Evolutionary conservation across 768 basidiomycete species (phyloP).

Genomic region (Naganishia randhawae): DNA sequence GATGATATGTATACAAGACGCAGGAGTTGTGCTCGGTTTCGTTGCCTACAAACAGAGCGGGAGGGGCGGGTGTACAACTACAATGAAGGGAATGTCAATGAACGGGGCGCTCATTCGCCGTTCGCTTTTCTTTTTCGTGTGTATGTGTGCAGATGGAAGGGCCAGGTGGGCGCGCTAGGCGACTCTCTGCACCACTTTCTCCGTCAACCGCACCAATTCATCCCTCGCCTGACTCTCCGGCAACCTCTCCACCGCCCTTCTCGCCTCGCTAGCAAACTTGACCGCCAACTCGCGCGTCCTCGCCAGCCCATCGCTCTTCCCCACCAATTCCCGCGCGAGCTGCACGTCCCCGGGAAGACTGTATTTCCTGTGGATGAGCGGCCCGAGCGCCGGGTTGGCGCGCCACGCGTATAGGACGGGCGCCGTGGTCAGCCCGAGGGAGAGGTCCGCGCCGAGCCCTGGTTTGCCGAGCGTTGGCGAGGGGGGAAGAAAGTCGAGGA

Average conservation of each 20-base stretch:
- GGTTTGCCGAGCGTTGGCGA: slow-evolving; percentile 81
- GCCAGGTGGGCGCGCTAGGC: slow-evolving; percentile 3
- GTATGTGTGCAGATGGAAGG: too few species aligned
- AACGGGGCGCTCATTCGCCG: too few species aligned
- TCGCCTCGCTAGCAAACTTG: slow-evolving; percentile 71
- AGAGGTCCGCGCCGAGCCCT: slow-evolving; percentile 70
- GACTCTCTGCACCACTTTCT: slow-evolving; percentile 57
- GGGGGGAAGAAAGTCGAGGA: slow-evolving; percentile 84
- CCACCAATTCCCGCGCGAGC: slow-evolving; percentile 64
- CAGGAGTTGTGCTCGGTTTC: too few species aligned
- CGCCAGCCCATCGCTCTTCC: slow-evolving; percentile 67
- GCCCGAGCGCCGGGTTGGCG: slow-evolving; percentile 66
- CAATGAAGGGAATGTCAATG: too few species aligned
- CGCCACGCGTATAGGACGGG: slow-evolving; percentile 83
- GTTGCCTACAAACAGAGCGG: too few species aligned
- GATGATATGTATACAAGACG: too few species aligned
- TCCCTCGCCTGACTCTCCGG: slow-evolving; percentile 76
- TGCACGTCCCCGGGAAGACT: slow-evolving; percentile 73
- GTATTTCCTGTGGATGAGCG: slow-evolving; percentile 76
- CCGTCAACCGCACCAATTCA: slow-evolving; percentile 70
- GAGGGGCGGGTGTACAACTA: too few species aligned
- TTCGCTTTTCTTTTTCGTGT: too few species aligned
- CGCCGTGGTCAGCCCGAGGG: slow-evolving; percentile 77
- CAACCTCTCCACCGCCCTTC: slow-evolving; percentile 62
- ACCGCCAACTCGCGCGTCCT: slow-evolving; percentile 73